Conservation (phyloP, 345 rosid species). For the Lenwebbia sp. region DNA sequence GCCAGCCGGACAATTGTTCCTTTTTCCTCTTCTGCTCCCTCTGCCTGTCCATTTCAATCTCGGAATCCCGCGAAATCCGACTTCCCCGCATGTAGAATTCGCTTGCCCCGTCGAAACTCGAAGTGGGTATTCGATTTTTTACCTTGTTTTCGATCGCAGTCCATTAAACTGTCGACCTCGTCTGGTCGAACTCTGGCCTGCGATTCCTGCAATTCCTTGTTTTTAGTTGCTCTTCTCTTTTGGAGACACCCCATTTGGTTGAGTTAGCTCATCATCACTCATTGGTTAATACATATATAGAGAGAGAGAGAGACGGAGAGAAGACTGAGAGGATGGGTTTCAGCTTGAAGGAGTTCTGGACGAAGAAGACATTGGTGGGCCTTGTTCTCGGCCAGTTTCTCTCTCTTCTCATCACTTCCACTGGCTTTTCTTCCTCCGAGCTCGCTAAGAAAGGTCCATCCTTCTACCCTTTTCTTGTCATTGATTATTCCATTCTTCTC, state of each 20-base stretch:
- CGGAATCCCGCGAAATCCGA: background rate
- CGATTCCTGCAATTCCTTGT: background rate
- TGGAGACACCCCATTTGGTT: background rate
- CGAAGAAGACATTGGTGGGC: conserved; percentile 30
- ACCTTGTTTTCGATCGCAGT: background rate
- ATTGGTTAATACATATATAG: background rate
- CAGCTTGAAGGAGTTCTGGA: conserved; percentile 10
- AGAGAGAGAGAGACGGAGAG: background rate
- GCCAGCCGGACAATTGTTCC: background rate
- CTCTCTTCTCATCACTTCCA: conserved; percentile 33
- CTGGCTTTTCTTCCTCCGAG: conserved; percentile 28
- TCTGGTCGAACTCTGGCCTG: background rate
- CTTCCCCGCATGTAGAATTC: background rate
- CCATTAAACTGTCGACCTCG: background rate
- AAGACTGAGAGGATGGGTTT: conserved; percentile 4
- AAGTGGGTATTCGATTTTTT: background rate
- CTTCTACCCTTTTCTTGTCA: background rate
- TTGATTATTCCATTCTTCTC: background rate
- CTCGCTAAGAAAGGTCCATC: conserved; percentile 25
- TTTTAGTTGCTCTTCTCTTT: background rate
- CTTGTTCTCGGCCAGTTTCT: conserved; percentile 40
- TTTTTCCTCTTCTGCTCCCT: background rate
- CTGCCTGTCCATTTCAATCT: background rate
- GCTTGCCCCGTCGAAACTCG: background rate
- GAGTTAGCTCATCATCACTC: background rate